These are phyloP conservation scores for Fistulinella prunicolor DNA, from an alignment of 768 basidiomycete genomes.

Conservation along the genomic window DNA sequence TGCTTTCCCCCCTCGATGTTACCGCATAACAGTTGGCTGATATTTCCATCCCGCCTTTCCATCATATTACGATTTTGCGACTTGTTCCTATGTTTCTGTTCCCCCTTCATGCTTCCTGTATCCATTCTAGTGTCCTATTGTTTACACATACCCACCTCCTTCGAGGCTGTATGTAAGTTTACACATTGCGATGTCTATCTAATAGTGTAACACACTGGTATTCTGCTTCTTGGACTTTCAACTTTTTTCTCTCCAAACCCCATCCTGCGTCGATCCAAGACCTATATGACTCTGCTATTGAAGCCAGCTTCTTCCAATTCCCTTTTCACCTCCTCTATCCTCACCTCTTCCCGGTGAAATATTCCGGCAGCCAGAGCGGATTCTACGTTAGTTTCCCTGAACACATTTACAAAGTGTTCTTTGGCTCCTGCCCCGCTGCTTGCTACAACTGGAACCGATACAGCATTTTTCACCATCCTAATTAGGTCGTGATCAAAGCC, in stretches of 20 bases:
- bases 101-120: constrained; percentile 30
- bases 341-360: constrained; percentile 89
- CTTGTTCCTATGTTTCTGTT: constrained; percentile 1
- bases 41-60: constrained; percentile 4
- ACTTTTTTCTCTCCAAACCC: no score
- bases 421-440: constrained; percentile 87
- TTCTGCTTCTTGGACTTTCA: constrained; percentile 3
- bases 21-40: neutral
- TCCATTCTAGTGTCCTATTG: constrained; percentile 28
- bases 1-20: neutral
- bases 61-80: constrained; percentile 7
- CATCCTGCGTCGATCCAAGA: neutral
- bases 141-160: constrained; percentile 32
- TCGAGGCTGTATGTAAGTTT: constrained; percentile 36
- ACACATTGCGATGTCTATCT: constrained; percentile 26
- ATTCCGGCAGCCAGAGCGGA: constrained; percentile 96
- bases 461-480: constrained; percentile 66
- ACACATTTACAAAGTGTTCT: constrained; percentile 87
- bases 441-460: constrained; percentile 90
- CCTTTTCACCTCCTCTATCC: constrained; percentile 76
- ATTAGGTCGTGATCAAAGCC: constrained; percentile 91
- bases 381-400: constrained; percentile 74
- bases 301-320: constrained; percentile 46
- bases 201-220: constrained; percentile 29
- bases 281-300: constrained; percentile 40